Evolutionary conservation across 2,329 filamentous ascomycete species (phyloP), one percentile per base, ranked within the genome.

Genomic region (Fusarium heterosporum): DNA sequence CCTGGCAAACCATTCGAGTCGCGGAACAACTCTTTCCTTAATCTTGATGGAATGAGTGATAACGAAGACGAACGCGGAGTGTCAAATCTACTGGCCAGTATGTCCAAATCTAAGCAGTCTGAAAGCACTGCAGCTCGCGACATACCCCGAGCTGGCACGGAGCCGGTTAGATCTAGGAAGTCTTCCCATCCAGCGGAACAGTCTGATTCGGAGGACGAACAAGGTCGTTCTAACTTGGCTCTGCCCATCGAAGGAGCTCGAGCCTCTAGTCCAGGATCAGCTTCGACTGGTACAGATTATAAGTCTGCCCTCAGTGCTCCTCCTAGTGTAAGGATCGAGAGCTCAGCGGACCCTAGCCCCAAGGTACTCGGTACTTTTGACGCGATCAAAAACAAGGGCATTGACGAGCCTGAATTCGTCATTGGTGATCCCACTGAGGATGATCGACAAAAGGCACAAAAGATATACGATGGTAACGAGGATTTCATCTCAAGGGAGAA

Each of bases 401-500:
- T 88, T 12, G 86, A 89, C 51, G 86, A 88, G 72, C 86, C 86
- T 6, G 83, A 85, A 22, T 85, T 87, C 46, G 78, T 86, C 3
- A 76, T 88, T 30, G 86, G 86, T 30, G 84, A 87, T 25, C 86
- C 86, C 9, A 85, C 87, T 2, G 86, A 89, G 36, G 89, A 91
- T 57, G 93, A 97, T 71, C 84, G 86, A 19, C 87, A 91, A 69
- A 92, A 91, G 75, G 96, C 95, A 1, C 86, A 89, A 70, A 90
- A 89, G 73, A 93, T 99, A 39, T 98, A 88, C 75, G 90, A 95
- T 56, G 93, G 94, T 38, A 88, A 90, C 61, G 93, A 97, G 74
- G 89, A 93, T 50, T 91, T 94, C 61, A 89, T 96, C 22, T 85
- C 85, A 39, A 93, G 93, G 73, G 88, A 90, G 30, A 90, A 91